Conservation (phyloP, 352 stramenopile genomes). For the Globisporangium ultimum region DNA sequence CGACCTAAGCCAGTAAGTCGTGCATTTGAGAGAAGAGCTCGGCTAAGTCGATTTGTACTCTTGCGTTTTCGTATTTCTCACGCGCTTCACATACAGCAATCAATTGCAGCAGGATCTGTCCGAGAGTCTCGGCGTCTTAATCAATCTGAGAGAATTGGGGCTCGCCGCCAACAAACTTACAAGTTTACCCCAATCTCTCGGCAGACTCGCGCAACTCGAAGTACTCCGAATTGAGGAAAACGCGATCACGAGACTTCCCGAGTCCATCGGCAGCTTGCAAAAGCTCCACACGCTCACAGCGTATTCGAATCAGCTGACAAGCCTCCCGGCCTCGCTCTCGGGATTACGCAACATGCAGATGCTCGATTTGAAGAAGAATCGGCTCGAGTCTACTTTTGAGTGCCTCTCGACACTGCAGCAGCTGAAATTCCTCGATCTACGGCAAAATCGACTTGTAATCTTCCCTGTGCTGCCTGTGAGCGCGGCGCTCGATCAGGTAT, state of each 20-base stretch:
- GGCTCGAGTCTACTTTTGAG: constrained; percentile 39
- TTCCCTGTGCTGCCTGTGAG: constrained; percentile 64
- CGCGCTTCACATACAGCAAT: constrained; percentile 37
- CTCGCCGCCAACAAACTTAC: constrained; percentile 62
- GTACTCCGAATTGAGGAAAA: constrained; percentile 67
- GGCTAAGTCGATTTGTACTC: no score
- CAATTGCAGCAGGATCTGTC: constrained; percentile 51
- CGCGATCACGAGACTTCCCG: constrained; percentile 35
- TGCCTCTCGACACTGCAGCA: constrained; percentile 33
- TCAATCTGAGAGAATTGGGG: constrained; percentile 58
- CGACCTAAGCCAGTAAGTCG: constrained; percentile 68
- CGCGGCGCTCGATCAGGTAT: constrained; percentile 67
- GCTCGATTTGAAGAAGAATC: constrained; percentile 80
- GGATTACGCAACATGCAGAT: constrained; percentile 51
- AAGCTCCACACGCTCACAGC: constrained; percentile 60
- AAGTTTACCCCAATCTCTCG: constrained; percentile 49
- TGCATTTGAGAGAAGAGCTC: no score
- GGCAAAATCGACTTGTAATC: constrained; percentile 58
- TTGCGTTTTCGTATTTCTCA: background rate
- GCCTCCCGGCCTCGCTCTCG: constrained; percentile 42
- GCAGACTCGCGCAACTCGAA: constrained; percentile 46
- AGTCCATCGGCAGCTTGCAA: constrained; percentile 44
- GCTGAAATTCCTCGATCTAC: constrained; percentile 72
- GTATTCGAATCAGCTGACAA: constrained; percentile 57
- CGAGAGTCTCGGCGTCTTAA: constrained; percentile 40